These are phyloP conservation scores for Ormosia semicastrata DNA, from an alignment of 306 rosid genomes.

Conservation along the genomic window DNA sequence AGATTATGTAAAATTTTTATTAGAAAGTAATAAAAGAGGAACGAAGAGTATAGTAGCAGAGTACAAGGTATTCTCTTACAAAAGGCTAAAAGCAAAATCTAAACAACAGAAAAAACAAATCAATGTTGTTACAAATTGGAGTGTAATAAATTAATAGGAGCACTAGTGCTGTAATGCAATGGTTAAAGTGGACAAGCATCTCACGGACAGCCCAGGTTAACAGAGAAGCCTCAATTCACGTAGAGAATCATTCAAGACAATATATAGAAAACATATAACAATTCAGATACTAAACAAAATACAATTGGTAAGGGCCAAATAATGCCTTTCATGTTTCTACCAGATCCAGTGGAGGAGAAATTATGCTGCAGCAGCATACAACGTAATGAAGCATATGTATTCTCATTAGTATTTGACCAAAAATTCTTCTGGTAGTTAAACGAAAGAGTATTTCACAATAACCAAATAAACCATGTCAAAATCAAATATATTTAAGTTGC, in stretches of 20 bases:
- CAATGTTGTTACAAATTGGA: neutral
- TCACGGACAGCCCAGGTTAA: neutral
- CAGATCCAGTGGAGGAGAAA: neutral
- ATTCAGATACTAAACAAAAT: neutral
- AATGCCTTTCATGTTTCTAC: neutral
- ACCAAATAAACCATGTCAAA: too few species aligned
- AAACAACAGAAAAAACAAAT: neutral
- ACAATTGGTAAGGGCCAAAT: neutral
- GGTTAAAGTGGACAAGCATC: neutral
- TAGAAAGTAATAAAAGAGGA: neutral
- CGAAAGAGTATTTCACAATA: too few species aligned
- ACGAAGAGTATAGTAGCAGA: neutral
- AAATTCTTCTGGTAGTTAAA: neutral
- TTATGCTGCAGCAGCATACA: neutral
- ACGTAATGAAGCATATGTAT: neutral
- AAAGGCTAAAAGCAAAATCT: neutral
- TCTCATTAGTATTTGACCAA: neutral
- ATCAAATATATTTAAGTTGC: too few species aligned
- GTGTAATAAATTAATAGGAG: neutral
- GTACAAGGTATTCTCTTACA: neutral
- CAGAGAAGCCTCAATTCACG: neutral
- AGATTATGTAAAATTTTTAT: neutral
- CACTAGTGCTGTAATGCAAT: neutral
- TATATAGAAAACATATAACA: neutral
- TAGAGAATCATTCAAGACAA: neutral